Evolutionary conservation across 2,329 filamentous ascomycete genomes (phyloP), one percentile per base, ranked within the genome.

Genomic region (Colletotrichum chrysophilum): DNA sequence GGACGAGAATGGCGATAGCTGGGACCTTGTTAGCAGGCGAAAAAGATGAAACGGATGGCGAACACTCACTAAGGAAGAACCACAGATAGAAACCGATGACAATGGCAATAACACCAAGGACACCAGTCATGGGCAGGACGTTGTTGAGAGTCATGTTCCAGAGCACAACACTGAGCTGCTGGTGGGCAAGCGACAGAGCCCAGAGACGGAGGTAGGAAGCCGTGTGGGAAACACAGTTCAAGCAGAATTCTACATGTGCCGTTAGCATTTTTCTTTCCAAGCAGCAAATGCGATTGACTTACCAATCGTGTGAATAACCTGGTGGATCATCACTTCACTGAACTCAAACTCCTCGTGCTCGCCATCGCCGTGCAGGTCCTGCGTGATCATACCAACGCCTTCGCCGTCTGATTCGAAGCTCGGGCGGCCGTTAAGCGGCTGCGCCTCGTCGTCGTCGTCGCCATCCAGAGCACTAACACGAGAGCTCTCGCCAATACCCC

Each of bases 191-290:
- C 3, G 97, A 99, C 80, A 99, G 86, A 36, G 97, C 97, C 97
- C 97, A 99, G 60, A 99, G 94, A 89, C 97, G 97, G 64, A 99
- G 94, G 86, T 99, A 99, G 2, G 97, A 99, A 6, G 97, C 97
- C 6, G 97, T 99, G 87, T 99, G 97, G 34, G 97, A 99, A 78
- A 99, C 96, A 85, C 96, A 98, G 89, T 99, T 99, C 80, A 99
- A 91, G 84, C 97, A 99, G 89, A 99, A 99, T 90, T 99, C 95
- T 96, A 79, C 6, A 18, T 7, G 70, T 9, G 30, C 16, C 36
- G 77, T 87, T 83, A 88, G 83, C 66, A 61, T 72, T 28, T 28
- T 1, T 5, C n/a, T 2, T 12, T 10, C 34, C 21, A 32, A 26
- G 5, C 36, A 48, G 13, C 43, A 7, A 5, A 6, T 12, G 32